These are phyloP conservation scores for Dipteronia dyeriana DNA, from an alignment of 345 rosid genomes.

Conservation along the genomic window DNA sequence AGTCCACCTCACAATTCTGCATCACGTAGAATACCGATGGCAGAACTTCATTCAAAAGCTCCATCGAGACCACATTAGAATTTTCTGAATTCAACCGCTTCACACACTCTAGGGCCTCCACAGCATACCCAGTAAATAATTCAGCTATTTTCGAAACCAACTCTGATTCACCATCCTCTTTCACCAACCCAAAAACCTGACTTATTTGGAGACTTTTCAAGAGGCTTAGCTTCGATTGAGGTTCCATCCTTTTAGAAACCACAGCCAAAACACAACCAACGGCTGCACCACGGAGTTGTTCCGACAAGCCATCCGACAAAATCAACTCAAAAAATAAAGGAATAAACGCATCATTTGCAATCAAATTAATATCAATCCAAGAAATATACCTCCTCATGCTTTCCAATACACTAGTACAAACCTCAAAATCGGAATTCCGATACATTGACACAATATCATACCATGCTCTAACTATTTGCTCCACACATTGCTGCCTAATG, in stretches of 20 bases:
- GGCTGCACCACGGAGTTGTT: constrained; percentile 81
- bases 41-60: constrained; percentile 81
- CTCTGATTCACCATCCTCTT: constrained; percentile 65
- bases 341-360: constrained; percentile 72
- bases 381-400: constrained; percentile 82
- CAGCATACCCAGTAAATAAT: constrained; percentile 80
- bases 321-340: constrained; percentile 78
- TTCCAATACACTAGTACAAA: constrained; percentile 68
- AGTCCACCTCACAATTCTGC: constrained; percentile 73
- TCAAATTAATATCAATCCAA: constrained; percentile 90
- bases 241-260: constrained; percentile 90
- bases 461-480: constrained; percentile 87
- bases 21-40: constrained; percentile 77
- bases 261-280: constrained; percentile 82
- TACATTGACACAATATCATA: constrained; percentile 69
- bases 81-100: constrained; percentile 67
- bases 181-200: constrained; percentile 64
- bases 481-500: constrained; percentile 91
- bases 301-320: constrained; percentile 58
- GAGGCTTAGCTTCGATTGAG: constrained; percentile 63
- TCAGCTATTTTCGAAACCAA: constrained; percentile 59
- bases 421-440: constrained; percentile 67
- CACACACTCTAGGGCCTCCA: constrained; percentile 82
- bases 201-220: constrained; percentile 67
- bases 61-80: constrained; percentile 51